Conservation (phyloP, 768 basidiomycete species). For the Amanita pseudoporphyria region DNA sequence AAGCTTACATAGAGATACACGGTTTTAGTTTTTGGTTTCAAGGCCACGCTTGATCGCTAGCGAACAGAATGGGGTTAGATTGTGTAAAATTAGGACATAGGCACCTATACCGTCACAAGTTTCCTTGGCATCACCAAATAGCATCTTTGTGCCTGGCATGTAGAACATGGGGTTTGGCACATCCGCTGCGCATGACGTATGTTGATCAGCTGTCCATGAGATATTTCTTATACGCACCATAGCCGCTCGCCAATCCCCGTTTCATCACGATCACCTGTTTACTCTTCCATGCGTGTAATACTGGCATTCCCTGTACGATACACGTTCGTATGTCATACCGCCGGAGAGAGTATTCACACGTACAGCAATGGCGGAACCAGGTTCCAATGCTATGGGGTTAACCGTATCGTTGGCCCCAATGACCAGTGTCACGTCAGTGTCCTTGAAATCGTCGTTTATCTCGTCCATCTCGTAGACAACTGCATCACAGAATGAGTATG, state of each 20-base stretch:
- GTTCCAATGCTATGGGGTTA: constrained; percentile 82
- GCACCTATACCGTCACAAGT: constrained; percentile 66
- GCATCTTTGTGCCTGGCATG: constrained; percentile 83
- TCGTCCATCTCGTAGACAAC: constrained; percentile 93
- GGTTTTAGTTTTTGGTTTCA: constrained; percentile 20
- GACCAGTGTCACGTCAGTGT: constrained; percentile 84
- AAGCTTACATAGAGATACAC: neutral
- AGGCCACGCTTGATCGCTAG: constrained; percentile 55
- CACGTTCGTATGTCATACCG: neutral
- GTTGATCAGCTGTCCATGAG: constrained; percentile 3
- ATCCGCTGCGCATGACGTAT: constrained; percentile 43
- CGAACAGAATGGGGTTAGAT: constrained; percentile 4
- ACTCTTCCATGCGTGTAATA: constrained; percentile 88
- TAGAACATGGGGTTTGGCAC: constrained; percentile 94
- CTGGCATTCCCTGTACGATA: constrained; percentile 66
- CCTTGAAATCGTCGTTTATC: constrained; percentile 85
- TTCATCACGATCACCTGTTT: constrained; percentile 93
- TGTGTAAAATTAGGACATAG: neutral
- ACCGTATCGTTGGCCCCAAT: constrained; percentile 92
- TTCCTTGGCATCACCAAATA: constrained; percentile 88
- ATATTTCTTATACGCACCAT: constrained; percentile 39
- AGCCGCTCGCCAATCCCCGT: constrained; percentile 80
- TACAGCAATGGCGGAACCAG: constrained; percentile 76
- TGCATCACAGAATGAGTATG: constrained; percentile 18
- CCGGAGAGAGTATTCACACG: constrained; percentile 10